These are phyloP conservation scores for Salvia splendens DNA, from an alignment of 257 asterid genomes.

Conservation along the genomic window DNA sequence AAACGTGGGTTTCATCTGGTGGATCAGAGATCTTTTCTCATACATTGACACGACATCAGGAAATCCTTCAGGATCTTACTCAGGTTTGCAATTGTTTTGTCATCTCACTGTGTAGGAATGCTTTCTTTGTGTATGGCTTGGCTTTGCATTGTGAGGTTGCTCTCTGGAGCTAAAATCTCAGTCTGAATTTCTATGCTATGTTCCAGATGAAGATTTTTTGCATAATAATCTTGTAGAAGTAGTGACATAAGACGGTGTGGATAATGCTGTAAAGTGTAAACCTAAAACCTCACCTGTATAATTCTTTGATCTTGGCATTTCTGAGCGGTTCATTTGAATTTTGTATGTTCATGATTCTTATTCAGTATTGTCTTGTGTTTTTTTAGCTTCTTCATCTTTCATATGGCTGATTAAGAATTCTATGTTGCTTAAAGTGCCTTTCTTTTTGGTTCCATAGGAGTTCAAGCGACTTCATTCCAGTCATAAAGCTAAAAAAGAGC, in stretches of 20 bases:
- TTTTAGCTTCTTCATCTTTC: constrained; percentile 17
- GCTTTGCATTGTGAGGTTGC: constrained; percentile 23
- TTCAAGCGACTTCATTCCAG: constrained; percentile 86
- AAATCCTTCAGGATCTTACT: constrained; percentile 91
- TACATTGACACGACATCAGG: constrained; percentile 94
- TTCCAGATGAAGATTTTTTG: not conserved
- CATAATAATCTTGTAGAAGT: constrained; percentile 20
- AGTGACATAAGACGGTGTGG: constrained; percentile 18
- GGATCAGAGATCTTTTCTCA: constrained; percentile 96
- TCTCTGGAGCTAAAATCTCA: constrained; percentile 13
- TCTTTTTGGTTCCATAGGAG: constrained; percentile 53
- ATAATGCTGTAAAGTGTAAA: constrained; percentile 22
- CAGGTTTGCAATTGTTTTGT: constrained; percentile 54
- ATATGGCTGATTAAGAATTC: constrained; percentile 27
- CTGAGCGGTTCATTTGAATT: constrained; percentile 15
- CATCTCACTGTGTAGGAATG: not conserved
- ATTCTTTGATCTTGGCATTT: not conserved
- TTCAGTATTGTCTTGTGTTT: not conserved
- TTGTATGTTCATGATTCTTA: constrained; percentile 14
- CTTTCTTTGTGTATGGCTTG: not conserved
- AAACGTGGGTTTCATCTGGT: constrained; percentile 96
- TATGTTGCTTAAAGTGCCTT: constrained; percentile 29
- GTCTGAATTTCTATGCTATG: not conserved
- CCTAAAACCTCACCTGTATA: constrained; percentile 9
- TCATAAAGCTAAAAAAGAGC: constrained; percentile 91